Evolutionary conservation across 2,329 filamentous ascomycete genomes (phyloP), one percentile per base, ranked within the genome.

Genomic region (Phyllosticta citrichinensis): DNA sequence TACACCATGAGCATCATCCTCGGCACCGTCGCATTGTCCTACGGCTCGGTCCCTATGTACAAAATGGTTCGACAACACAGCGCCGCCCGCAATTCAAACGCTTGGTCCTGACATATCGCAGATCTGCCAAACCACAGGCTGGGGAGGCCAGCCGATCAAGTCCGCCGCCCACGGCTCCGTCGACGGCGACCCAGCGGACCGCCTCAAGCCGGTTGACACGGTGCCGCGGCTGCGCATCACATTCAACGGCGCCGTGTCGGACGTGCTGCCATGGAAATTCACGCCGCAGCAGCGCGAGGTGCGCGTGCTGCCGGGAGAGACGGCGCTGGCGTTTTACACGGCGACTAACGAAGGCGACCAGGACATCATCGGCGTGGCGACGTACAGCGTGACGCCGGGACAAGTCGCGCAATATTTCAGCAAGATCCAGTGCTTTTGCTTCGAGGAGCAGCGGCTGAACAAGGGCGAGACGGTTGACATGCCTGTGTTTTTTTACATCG

Each of bases 391-490:
- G 30, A 97, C 93, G 2, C 94, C 94, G 0, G 94, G 85, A 3
- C 94, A 99, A 76, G 92, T 96, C 53, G 93, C 94, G 52, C 92
- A 91, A 1, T 99, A 99, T 74, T 99, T 99, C 72, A 95, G 89
- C 83, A 99, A 99, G 82, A 99, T 99, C 54, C 94, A 99, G 76
- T 99, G 94, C 72, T 99, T 99, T 76, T 99, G 94, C 75, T 99
- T 99, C 69, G 94, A 99, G 78, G 93, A 82, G 73, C 94, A 99
- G 81, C 83, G 95, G 64, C 76, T 99, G 66, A 93, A 94, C 71
- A 92, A 92, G 5, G 92, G 93, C 53, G 95, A 99, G 81, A 94
- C 91, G 53, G 94, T 99, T 59, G 94, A 99, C 74, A 99, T 99
- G 95, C 95, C 94, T 0, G 95, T 99, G 0, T 99, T 99, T 76